Base-by-base conservation (phyloP, 179 eudicot genomes). In the Nepenthes alata region DNA sequence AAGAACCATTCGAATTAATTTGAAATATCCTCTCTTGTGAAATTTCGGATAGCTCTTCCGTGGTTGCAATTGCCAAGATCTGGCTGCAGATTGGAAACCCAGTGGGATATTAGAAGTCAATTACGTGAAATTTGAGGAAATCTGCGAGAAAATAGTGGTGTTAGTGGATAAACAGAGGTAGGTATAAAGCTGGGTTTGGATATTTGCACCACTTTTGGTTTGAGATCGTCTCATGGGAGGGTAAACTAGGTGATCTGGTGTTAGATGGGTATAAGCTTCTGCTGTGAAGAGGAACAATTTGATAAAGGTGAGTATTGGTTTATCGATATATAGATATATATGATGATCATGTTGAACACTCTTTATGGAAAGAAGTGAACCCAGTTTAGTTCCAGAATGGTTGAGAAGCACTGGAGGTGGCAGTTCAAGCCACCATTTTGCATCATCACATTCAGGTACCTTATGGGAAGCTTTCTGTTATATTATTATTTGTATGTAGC, bases 361-460 rank as follows among this genome's bases (percentile, higher is more conserved):
- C 69, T 69, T 75, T 77, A 91, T 91, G 96, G 98, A 81, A 61
- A 83, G 59, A 80, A 84, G 86, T 84, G 96, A 91, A 73, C 98
- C 90, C 52, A 71, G 88, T 62, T 85, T 91, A 58, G 80, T 74
- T 59, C 98, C 98, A 14, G 88, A 91, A 83, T 91, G 98, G 96
- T 57, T 91, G 79, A 83, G 74, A 68, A 78, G 77, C 53, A 72
- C 62, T 67, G 83, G 76, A 50, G 81, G 77, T 65, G 80, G 84
- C 58, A 70, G 75, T 56, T 68, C 85, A 55, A 63, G 58, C 80
- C 87, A 84, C 76, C 83, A 79, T 64, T 74, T 71, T 70, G 78
- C 61, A 16, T 72, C 82, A 48, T 80, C 83, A 39, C 83, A 75
- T 63, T 55, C 78, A 72, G 96, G 96, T 89, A 76, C 48, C n/a